Base-by-base conservation (phyloP, 352 stramenopile genomes). In the Phytophthora idaei region DNA sequence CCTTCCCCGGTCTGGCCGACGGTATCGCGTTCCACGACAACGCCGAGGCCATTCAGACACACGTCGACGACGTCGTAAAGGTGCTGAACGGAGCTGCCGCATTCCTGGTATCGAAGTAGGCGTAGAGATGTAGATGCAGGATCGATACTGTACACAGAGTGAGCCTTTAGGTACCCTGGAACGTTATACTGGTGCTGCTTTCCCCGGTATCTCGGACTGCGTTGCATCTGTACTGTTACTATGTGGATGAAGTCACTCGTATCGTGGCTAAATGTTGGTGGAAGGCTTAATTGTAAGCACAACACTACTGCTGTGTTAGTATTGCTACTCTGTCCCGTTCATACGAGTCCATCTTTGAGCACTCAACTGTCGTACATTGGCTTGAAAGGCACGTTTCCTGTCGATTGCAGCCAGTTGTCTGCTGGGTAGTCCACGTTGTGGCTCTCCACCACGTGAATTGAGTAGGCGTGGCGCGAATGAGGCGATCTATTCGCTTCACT, bases 321-420 rank as follows among this genome's bases (percentile, higher is more conserved):
- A 21, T 21, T 21, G 21, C 21, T 21, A 21, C 21, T 21, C 21
- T 21, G 21, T 21, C 21, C 21, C 21, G 21, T 21, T 21, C 21
- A 21, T 21, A 21, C 21, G 29, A 34, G 29, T 34, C 29, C 7
- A 0, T 34, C 29, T 4, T 34, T 34, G 29, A 4, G 7, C 49
- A 45, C 32, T 76, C 34, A 76, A 34, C 54, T 67, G 62, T 87
- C 76, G 60, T 88, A 92, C 67, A 92, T 83, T 28, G 80, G 69
- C 55, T 81, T 76, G 58, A 92, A 92, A 0, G 81, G 78, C 61
- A 76, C 74, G 34, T 81, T 80, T 8, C 75, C 79, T 15, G 89
- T 88, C 61, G 92, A 97, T 75, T 99, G 96, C 28, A 99, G 80
- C 96, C 96, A 99, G 69, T 99, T 99, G 47, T 90, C 83, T 11